Evolutionary conservation across 139 green algal species (phyloP), one percentile per base, ranked within the genome.

Genomic region (Chlamydomonas sp.): DNA sequence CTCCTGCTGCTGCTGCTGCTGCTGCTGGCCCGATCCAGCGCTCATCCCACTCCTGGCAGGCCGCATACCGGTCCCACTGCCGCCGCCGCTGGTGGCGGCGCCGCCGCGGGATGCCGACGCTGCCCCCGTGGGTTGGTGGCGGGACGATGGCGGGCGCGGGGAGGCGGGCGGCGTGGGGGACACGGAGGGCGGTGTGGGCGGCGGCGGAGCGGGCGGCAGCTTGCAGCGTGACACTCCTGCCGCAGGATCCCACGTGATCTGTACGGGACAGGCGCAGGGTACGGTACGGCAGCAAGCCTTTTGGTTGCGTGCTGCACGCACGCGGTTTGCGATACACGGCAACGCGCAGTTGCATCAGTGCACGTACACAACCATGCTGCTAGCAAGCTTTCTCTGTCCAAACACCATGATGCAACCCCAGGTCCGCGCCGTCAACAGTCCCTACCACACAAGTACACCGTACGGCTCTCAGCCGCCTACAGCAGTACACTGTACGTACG

Each of bases 231-330:
- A 72, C 0, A 71, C 7, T 5, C 60, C 31, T 18, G 69, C 59
- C 57, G 3, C 69, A 0, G 69, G 60, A 15, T 86, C 81, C 81
- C 81, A 86, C 1, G 69, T 79, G 4, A 86, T 59, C 81, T 86
- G 67, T 59, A 80, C 4, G 77, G 77, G 31, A 68, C 2, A 7
- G 78, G 5, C 5, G 79, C 66, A 66, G 8, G 6, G 66, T 5
- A 57, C 12, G 16, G 64, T 58, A 6, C 57, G 66, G 57, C 20
- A 84, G 63, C 6, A 14, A 59, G 60, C 31, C 31, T 49, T 49
- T 49, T 0, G 31, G 31, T 49, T 49, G 31, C 31, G 31, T 49
- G 31, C 31, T 49, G 31, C 31, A 49, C 31, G 31, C 31, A 49
- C 31, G 31, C 31, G 31, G 31, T 49, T 49, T 49, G 31, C 31